A percentile compares a stretch with the other conserved stretches of the same genome.
Conservation (phyloP, 2,329 filamentous ascomycete species). For the Phialophora verrucosa region DNA sequence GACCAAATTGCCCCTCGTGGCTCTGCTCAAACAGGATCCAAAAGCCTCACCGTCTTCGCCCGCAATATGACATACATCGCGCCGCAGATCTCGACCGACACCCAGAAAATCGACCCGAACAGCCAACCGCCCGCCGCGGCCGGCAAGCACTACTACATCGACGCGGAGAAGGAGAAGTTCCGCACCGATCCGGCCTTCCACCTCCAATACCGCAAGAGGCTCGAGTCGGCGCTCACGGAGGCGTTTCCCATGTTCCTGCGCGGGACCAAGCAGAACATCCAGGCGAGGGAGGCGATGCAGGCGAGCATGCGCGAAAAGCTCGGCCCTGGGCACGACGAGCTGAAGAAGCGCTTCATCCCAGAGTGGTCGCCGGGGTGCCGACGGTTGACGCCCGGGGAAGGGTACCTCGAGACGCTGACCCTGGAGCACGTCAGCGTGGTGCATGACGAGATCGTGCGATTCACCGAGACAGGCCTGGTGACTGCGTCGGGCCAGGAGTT, state of each 20-base stretch:
- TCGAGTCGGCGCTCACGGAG: slow-evolving; percentile 46
- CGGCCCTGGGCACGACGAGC: slow-evolving; percentile 30
- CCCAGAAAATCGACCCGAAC: slow-evolving; percentile 23
- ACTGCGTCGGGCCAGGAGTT: slow-evolving; percentile 47
- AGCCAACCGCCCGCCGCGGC: slow-evolving; percentile 16
- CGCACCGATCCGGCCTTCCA: slow-evolving; percentile 25
- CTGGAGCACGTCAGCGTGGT: slow-evolving; percentile 47
- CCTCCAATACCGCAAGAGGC: slow-evolving; percentile 32
- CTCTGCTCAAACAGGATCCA: slow-evolving; percentile 3
- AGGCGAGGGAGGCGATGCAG: slow-evolving; percentile 40
- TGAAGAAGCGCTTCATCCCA: slow-evolving; percentile 36
- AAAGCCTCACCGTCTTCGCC: slow-evolving; percentile 43
- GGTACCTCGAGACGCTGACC: slow-evolving; percentile 43
- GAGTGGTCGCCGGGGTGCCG: slow-evolving; percentile 39
- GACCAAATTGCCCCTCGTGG: background rate
- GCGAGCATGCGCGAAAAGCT: slow-evolving; percentile 39
- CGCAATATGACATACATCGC: slow-evolving; percentile 41
- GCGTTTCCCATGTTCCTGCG: slow-evolving; percentile 53
- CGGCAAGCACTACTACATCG: slow-evolving; percentile 29
- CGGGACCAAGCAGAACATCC: slow-evolving; percentile 47
- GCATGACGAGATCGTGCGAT: slow-evolving; percentile 28
- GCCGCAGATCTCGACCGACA: slow-evolving; percentile 16
- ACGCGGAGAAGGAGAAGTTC: slow-evolving; percentile 36
- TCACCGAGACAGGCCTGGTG: slow-evolving; percentile 47
- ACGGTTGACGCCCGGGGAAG: slow-evolving; percentile 36